These are phyloP conservation scores for Oryza punctata DNA, from an alignment of 176 grass and related monocot species.

Conservation along the genomic window DNA sequence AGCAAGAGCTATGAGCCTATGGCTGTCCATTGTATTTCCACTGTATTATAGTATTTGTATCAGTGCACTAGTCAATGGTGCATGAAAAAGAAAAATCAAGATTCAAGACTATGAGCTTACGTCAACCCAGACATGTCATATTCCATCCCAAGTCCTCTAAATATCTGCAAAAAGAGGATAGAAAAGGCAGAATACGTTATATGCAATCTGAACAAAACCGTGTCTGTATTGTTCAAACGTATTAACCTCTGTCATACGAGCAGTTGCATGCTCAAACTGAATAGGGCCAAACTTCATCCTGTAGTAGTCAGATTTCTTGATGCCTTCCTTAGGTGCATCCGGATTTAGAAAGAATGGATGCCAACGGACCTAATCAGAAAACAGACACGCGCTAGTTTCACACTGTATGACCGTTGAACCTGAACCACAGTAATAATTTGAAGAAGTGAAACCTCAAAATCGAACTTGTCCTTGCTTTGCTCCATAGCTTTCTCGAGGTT, in stretches of 20 bases:
- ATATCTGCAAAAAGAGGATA: constrained; percentile 60
- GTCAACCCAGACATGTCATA: constrained; percentile 82
- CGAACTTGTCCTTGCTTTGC: constrained; percentile 64
- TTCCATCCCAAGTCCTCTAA: constrained; percentile 74
- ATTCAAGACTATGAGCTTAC: constrained; percentile 57
- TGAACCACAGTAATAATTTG: neutral
- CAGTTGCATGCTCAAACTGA: constrained; percentile 66
- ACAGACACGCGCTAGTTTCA: neutral
- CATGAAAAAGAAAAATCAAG: constrained; percentile 4
- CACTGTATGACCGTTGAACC: neutral
- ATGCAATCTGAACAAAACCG: neutral
- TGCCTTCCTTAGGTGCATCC: constrained; percentile 79
- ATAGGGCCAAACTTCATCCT: constrained; percentile 67
- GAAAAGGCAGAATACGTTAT: constrained; percentile 25
- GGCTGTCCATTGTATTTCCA: constrained; percentile 85
- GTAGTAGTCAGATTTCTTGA: constrained; percentile 74
- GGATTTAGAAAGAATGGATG: constrained; percentile 91
- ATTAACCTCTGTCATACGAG: constrained; percentile 73
- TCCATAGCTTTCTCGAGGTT: constrained; percentile 92
- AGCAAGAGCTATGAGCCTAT: constrained; percentile 85
- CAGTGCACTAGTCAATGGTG: constrained; percentile 19
- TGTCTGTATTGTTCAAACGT: neutral
- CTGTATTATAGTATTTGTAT: constrained; percentile 55
- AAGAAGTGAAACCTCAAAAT: constrained; percentile 77
- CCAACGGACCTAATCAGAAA: constrained; percentile 70